phyloP scores from a whole-genome alignment of 306 rosid species.

The Ochetophila trinervis region DNA sequence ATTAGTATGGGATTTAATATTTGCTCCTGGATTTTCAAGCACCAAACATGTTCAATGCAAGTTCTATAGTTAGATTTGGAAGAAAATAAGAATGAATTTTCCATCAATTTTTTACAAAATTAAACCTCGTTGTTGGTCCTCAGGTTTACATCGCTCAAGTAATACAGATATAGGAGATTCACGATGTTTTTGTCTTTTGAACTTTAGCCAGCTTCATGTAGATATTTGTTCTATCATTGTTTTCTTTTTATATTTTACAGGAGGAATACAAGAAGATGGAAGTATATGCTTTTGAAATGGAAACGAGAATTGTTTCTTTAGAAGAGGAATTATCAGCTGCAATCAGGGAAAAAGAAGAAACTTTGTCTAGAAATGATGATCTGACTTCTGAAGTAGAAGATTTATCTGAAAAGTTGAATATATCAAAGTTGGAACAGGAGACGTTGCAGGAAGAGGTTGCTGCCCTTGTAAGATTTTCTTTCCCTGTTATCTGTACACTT shows the following conservation, averaged over 20 bases:
- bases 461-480: constrained; percentile 59
- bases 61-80: not conserved
- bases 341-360: constrained; percentile 56
- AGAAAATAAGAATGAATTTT: not conserved
- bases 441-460: constrained; percentile 58
- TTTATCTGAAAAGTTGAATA: constrained; percentile 48
- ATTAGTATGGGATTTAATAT: constrained; percentile 17
- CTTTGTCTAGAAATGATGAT: constrained; percentile 47
- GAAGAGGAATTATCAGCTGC: constrained; percentile 55
- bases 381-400: constrained; percentile 58
- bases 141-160: not conserved
- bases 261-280: constrained; percentile 75
- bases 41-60: not conserved
- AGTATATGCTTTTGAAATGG: constrained; percentile 66
- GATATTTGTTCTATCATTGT: not conserved
- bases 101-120: not conserved
- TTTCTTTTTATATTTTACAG: constrained; percentile 35
- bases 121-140: not conserved
- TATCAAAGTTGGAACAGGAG: constrained; percentile 47
- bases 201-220: not conserved
- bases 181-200: no score
- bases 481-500: constrained; percentile 16
- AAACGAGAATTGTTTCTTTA: constrained; percentile 55
- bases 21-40: constrained; percentile 7
- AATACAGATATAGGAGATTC: not conserved